Evolutionary conservation across 2,329 filamentous ascomycete genomes (phyloP), one percentile per base, ranked within the genome.

Genomic region (Neonectria coccinea): DNA sequence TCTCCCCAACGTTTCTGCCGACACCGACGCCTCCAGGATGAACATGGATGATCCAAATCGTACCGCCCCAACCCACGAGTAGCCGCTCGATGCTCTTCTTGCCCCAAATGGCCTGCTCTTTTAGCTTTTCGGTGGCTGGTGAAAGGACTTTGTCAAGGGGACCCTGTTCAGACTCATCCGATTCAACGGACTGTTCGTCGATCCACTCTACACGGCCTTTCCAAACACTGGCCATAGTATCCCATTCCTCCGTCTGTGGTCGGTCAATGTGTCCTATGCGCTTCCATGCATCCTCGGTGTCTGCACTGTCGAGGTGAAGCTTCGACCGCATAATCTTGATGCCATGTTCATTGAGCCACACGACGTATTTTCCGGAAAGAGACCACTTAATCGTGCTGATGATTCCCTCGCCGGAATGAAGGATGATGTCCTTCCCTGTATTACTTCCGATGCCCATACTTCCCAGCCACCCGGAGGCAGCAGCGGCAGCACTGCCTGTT

Each of bases 291-390:
- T 91, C 90, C 16, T 97, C 94, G 2, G 86, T 82, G 74, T 97
- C 91, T 12, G 86, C 85, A 67, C 84, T 89, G 6, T 97, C 93
- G 5, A 97, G 84, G 70, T 94, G 89, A 20, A 97, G 76, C 76
- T 96, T 93, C 5, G 93, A 93, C 41, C 96, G 89, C 94, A 98
- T 98, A 65, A 99, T 96, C 78, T 97, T 97, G 76, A 98, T 97
- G 4, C 96, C 96, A 74, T 97, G 91, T 79, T 99, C 96, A 74
- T 98, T 99, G 44, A 97, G 86, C 96, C 96, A 99, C 0, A 90
- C 92, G 1, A 97, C 92, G 74, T 94, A 98, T 79, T 92, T 96
- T 1, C 96, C 95, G 0, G 93, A 95, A 44, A 95, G 78, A 0
- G 95, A 98, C 94, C 95, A 99, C 78, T 97, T 95, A 75, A 99